Base-by-base conservation (phyloP, 1,284 basidiomycete species). In the Pseudozyma hubeiensis region DNA sequence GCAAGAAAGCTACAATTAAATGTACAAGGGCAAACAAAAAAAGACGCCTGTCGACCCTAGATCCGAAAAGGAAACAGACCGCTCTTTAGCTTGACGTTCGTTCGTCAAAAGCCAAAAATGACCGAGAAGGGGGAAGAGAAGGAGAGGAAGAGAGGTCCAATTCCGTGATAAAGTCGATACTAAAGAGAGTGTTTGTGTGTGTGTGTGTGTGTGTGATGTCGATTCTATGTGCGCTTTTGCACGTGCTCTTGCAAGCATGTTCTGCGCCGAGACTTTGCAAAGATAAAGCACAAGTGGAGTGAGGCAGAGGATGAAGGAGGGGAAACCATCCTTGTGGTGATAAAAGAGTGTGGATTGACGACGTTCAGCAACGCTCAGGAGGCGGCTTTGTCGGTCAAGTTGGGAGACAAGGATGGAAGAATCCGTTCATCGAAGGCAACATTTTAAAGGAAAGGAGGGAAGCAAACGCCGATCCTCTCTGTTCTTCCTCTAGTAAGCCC, bases 401-500 rank as follows among this genome's bases (percentile, higher is more conserved):
- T 51, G 60, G 60, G 46, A 39, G 3, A 11, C 45, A 31, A 29
- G 44, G 35, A 16, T n/a, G 37, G 2, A 24, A 24, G 24, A 24
- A 24, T 24, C 24, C 24, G 24, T 24, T 24, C 24, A 24, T 24
- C 24, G 24, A 24, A 4, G 24, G 24, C 24, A 24, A 24, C 24
- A 24, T 24, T 24, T 24, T 24, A 24, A 4, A 24, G 24, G 24
- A 4, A 24, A 24, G 24, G 24, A 2, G 24, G 24, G 24, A 24
- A 24, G 24, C 24, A 24, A 24, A 24, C 24, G 1, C 24, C 24
- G 24, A 4, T 24, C 24, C 24, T 24, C 24, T 24, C 24, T 24
- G 1, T 24, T 24, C 24, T 24, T 24, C 24, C 24, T 34, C 48
- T 64, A 74, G 58, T 74, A 74, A 35, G 71, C 71, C 39, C 71